Conservation (phyloP, 345 rosid genomes). For the Brassica incana region DNA sequence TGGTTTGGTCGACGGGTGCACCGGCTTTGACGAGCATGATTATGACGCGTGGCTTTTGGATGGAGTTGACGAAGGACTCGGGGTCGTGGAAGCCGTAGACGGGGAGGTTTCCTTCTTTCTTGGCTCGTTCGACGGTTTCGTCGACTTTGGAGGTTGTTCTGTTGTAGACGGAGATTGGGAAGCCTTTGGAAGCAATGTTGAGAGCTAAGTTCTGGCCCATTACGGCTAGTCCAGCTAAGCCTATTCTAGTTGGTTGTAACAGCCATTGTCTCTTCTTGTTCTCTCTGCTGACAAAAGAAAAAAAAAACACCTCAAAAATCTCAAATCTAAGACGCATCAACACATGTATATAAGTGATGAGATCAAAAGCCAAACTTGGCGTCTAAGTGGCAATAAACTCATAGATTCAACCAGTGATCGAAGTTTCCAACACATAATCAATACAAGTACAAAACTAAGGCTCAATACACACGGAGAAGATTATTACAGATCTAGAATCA, state of each 20-base stretch:
- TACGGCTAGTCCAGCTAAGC: constrained; percentile 94
- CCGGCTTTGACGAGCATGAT: constrained; percentile 99
- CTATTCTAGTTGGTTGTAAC: constrained; percentile 66
- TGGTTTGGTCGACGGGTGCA: constrained; percentile 88
- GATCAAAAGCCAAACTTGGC: constrained; percentile 10
- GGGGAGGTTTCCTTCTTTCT: constrained; percentile 79
- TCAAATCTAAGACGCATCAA: constrained; percentile 10
- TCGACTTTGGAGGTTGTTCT: constrained; percentile 86
- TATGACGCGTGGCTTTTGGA: constrained; percentile 89
- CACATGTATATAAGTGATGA: neutral
- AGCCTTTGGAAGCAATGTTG: constrained; percentile 93
- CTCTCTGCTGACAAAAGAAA: neutral
- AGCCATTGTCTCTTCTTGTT: constrained; percentile 49
- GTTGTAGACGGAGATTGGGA: constrained; percentile 92
- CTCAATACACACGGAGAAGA: neutral
- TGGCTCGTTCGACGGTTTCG: constrained; percentile 89
- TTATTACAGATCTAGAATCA: neutral
- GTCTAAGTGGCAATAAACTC: neutral
- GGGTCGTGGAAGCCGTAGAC: constrained; percentile 84
- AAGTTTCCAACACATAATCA: neutral
- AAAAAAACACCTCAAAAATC: neutral
- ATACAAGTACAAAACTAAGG: neutral
- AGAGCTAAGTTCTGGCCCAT: constrained; percentile 98
- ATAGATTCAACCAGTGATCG: neutral
- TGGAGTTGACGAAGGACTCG: constrained; percentile 70